Evolutionary conservation across 306 rosid genomes (phyloP).

Genomic region (Sindora glabra): DNA sequence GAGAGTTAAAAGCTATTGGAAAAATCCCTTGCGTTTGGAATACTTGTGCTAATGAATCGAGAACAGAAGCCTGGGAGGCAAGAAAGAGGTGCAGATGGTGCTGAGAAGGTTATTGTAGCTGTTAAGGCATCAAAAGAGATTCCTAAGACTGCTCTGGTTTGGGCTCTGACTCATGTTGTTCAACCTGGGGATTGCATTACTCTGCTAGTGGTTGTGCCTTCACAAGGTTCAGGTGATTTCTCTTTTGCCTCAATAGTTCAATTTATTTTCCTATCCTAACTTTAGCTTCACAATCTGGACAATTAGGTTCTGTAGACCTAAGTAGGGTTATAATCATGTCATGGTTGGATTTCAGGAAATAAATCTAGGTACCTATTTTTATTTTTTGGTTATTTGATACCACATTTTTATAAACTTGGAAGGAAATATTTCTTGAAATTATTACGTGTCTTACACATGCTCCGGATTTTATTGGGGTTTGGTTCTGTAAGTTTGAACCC

Average conservation of each 20-base stretch:
- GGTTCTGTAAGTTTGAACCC: background rate
- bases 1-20: conserved; percentile 26
- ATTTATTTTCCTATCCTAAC: background rate
- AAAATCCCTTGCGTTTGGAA: conserved; percentile 4
- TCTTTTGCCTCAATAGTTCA: conserved; percentile 7
- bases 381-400: background rate
- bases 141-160: conserved; percentile 86
- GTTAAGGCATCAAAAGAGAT: conserved; percentile 91
- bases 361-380: background rate
- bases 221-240: conserved; percentile 70
- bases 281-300: background rate
- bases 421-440: background rate
- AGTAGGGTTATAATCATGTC: background rate
- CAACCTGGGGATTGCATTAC: conserved; percentile 97
- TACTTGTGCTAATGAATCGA: conserved; percentile 47
- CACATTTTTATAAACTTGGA: background rate
- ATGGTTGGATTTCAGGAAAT: background rate
- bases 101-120: conserved; percentile 87
- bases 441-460: background rate
- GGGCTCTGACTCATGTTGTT: conserved; percentile 98
- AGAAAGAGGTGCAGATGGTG: conserved; percentile 68
- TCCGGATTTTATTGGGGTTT: background rate
- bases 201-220: conserved; percentile 83
- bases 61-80: conserved; percentile 72
- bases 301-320: background rate